These are phyloP conservation scores for Arthonia radiata DNA, from an alignment of 495 filamentous ascomycete species.

Conservation along the genomic window DNA sequence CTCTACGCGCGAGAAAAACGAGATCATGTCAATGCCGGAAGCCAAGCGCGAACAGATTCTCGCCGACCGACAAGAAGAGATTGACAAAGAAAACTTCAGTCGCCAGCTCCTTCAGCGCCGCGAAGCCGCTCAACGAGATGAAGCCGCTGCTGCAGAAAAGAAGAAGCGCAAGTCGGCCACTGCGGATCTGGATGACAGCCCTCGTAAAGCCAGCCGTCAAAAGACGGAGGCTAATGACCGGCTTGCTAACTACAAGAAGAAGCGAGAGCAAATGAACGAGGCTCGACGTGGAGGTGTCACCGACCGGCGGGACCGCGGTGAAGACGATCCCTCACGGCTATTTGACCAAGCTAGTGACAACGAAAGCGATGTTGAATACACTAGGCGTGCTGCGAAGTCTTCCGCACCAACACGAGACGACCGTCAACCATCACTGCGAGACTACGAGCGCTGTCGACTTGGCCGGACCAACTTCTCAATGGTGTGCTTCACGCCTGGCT, in stretches of 20 bases:
- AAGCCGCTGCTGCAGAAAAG: slow-evolving; percentile 25
- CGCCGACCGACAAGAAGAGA: slow-evolving; percentile 62
- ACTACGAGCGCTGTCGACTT: slow-evolving; percentile 60
- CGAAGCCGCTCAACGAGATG: slow-evolving; percentile 32
- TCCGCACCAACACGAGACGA: slow-evolving; percentile 25
- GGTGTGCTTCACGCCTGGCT: slow-evolving; percentile 76
- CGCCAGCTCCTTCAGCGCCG: slow-evolving; percentile 31
- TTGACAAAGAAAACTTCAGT: slow-evolving; percentile 57
- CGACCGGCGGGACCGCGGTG: slow-evolving; percentile 38
- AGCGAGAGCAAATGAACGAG: slow-evolving; percentile 64
- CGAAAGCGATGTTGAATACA: slow-evolving; percentile 62
- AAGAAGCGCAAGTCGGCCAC: slow-evolving; percentile 62
- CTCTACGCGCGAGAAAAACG: slow-evolving; percentile 49
- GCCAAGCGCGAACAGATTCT: slow-evolving; percentile 74
- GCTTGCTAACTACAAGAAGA: slow-evolving; percentile 58
- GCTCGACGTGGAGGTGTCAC: too few relatives aligned
- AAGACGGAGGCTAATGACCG: slow-evolving; percentile 28
- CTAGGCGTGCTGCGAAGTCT: slow-evolving; percentile 14
- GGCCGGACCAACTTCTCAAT: slow-evolving; percentile 59
- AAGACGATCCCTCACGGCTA: slow-evolving; percentile 37
- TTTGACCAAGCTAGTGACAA: slow-evolving; percentile 45
- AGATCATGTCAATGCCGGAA: slow-evolving; percentile 71
- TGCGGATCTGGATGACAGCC: slow-evolving; percentile 45
- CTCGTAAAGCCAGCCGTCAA: slow-evolving; percentile 59
- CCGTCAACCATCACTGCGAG: slow-evolving; percentile 41